A percentile compares a stretch with the other conserved stretches of the same genome.
Evolutionary conservation across 441 rosid species (phyloP).

Genomic region (Eruca vesicaria): DNA sequence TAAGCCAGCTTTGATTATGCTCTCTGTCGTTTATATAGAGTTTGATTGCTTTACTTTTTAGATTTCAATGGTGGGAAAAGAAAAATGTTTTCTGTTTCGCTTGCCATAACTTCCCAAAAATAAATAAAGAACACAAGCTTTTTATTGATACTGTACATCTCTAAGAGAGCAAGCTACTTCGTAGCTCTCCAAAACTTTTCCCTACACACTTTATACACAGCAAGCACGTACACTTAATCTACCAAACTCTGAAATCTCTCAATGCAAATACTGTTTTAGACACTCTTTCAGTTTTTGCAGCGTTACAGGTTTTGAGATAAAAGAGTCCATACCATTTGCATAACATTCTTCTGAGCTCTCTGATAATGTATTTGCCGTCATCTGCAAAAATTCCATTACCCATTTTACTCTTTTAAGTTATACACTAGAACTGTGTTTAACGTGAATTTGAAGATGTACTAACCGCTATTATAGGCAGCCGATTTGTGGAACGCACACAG

Average conservation of each 20-base stretch:
- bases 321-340: constrained; percentile 95
- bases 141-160: constrained; percentile 34
- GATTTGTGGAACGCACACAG: constrained; percentile 28
- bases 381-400: constrained; percentile 54
- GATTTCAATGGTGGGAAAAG: constrained; percentile 12
- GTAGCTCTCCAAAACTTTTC: constrained; percentile 53
- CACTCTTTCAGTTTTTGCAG: constrained; percentile 77
- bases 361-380: constrained; percentile 93
- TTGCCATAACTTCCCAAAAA: constrained; percentile 16
- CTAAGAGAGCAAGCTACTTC: constrained; percentile 30
- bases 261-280: constrained; percentile 56
- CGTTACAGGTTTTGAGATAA: constrained; percentile 89
- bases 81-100: constrained; percentile 14
- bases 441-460: constrained; percentile 17
- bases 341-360: constrained; percentile 93
- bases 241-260: constrained; percentile 39
- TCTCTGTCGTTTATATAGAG: constrained; percentile 21
- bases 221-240: constrained; percentile 37
- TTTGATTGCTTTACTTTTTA: background rate
- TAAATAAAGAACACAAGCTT: constrained; percentile 26
- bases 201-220: constrained; percentile 40
- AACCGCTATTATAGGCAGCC: constrained; percentile 86
- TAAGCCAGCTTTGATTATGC: constrained; percentile 29
- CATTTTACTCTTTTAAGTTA: background rate
- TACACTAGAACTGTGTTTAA: constrained; percentile 54